Evolutionary conservation across 2,329 filamentous ascomycete species (phyloP).

Genomic region (Fusarium pseudoanthophilum): DNA sequence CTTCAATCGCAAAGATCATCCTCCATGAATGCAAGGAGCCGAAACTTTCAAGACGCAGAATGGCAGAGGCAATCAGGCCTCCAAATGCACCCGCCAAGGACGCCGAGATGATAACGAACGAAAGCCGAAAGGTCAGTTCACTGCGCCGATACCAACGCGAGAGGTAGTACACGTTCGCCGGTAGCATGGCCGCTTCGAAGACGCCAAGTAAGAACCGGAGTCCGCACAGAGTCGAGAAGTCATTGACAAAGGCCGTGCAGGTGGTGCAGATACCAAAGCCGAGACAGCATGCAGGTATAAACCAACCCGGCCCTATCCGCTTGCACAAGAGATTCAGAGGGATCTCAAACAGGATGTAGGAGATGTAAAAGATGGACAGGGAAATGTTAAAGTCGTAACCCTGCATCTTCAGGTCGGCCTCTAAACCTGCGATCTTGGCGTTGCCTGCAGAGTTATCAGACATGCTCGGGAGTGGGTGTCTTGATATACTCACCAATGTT

Average conservation of each 20-base stretch:
- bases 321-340: not conserved
- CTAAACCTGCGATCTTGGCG: not conserved
- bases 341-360: not conserved
- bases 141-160: not conserved
- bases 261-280: not conserved
- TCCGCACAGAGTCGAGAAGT: not conserved
- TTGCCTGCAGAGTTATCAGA: not conserved
- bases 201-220: not conserved
- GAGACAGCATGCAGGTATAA: not conserved
- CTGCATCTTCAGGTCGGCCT: not conserved
- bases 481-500: not conserved
- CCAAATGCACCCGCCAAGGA: not conserved
- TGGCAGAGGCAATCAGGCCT: not conserved
- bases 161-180: not conserved
- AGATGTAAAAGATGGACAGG: not conserved
- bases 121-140: constrained; percentile 2
- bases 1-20: not conserved
- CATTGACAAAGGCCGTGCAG: not conserved
- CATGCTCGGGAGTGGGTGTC: fast-evolving
- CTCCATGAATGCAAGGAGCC: constrained; percentile 1
- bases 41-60: not conserved
- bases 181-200: not conserved
- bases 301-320: not conserved
- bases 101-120: not conserved
- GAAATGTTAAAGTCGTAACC: not conserved